Percentiles rank a stretch among this genome's conserved stretches.
Evolutionary conservation across 768 basidiomycete genomes (phyloP).

Genomic region (Amyloporia xantha): DNA sequence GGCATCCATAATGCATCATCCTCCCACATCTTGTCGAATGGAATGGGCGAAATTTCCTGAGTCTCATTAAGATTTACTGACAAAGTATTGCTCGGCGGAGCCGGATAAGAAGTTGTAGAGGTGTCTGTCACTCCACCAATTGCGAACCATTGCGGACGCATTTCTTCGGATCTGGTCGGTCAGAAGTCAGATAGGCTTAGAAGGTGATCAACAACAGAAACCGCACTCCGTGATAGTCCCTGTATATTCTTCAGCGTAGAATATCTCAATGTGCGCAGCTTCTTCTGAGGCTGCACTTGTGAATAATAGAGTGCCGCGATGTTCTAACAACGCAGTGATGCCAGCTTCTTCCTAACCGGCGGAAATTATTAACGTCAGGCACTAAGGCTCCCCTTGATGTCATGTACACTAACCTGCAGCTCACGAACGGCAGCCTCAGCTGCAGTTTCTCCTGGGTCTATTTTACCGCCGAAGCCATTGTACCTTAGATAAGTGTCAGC

Average conservation of each 20-base stretch:
- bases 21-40: constrained; percentile 57
- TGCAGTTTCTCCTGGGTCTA: constrained; percentile 66
- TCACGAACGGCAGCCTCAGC: constrained; percentile 72
- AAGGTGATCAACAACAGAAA: background rate
- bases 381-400: background rate
- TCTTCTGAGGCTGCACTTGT: constrained; percentile 43
- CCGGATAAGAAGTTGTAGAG: background rate
- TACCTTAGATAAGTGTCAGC: constrained; percentile 39
- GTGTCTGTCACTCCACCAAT: constrained; percentile 8
- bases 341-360: constrained; percentile 87
- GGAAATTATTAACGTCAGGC: too few relatives aligned
- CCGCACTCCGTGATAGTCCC: constrained; percentile 65
- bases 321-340: constrained; percentile 55
- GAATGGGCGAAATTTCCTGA: constrained; percentile 35
- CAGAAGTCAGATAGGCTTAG: background rate
- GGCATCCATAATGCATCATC: constrained; percentile 69
- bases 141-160: constrained; percentile 79
- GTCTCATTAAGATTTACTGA: background rate
- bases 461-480: constrained; percentile 89
- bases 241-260: constrained; percentile 51
- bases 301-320: constrained; percentile 64
- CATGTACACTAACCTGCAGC: constrained; percentile 39
- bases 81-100: constrained; percentile 1
- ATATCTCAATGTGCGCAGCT: constrained; percentile 71
- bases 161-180: constrained; percentile 62